Evolutionary conservation across 2,329 filamentous ascomycete genomes (phyloP), one percentile per base, ranked within the genome.

Genomic region (Monosporascus cannonballus): DNA sequence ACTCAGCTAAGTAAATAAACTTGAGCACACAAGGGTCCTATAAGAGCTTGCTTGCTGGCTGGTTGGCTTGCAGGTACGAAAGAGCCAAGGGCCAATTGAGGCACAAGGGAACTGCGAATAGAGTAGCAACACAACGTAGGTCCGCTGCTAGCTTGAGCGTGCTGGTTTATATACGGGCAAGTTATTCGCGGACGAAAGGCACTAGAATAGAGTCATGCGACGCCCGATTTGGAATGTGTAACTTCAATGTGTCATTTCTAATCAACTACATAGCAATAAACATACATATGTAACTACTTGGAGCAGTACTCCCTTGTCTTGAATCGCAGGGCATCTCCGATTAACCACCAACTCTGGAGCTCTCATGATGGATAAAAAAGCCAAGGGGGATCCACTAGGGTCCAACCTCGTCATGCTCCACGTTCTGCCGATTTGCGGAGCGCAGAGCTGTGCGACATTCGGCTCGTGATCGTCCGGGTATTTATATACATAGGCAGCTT

Each of bases 401-500:
- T 45, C 47, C 34, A 51, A 47, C 51, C 30, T 52, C 39, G 30
- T 46, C 24, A 57, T 56, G 54, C 58, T 59, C 59, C 58, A 61
- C 55, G 56, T 61, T 62, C 51, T 64, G 62, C 62, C 62, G 62
- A 62, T 62, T 47, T 58, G 61, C 62, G 62, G 61, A 63, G 61
- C 27, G 27, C 27, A 30, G 9, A 30, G 30, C 9, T 14, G 30
- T 14, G 30, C 3, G 30, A 5, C 30, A 5, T 14, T 34, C 30
- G 30, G 30, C 30, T 34, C 30, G 3, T 14, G 30, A 14, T 34
- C 30, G 30, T 4, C 11, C 11, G 30, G 30, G 30, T 34, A 34
- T 34, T 34, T 34, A 34, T 14, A 9, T 8, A 14, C 1, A 3
- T 11, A 30, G 27, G 30, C 30, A 34, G 30, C 30, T 14, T 34